Evolutionary conservation across 805 yeast species (phyloP).

Genomic region (Yueomyces sp.): DNA sequence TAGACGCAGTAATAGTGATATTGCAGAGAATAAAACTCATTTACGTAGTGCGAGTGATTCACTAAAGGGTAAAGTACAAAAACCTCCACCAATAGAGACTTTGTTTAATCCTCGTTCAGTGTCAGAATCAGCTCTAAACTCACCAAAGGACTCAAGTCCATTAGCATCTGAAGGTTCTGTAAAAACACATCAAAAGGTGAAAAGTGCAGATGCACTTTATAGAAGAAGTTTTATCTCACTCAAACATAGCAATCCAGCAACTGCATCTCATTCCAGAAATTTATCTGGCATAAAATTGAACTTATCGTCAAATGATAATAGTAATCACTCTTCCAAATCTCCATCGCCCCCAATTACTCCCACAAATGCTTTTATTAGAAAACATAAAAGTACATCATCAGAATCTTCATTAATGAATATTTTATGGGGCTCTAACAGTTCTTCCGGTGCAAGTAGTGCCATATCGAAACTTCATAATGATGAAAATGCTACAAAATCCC

Average conservation of each 20-base stretch:
- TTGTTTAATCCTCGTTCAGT: constrained; percentile 10
- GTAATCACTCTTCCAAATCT: neutral
- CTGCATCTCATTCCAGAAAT: constrained; percentile 1
- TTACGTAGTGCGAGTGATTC: constrained; percentile 20
- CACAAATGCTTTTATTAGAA: constrained; percentile 37
- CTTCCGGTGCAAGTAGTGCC: constrained; percentile 1
- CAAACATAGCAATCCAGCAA: constrained; percentile 10
- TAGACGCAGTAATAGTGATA: constrained; percentile 11
- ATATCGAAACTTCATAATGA: neutral
- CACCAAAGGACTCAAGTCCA: constrained; percentile 3
- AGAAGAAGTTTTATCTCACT: constrained; percentile 24
- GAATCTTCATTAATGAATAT: constrained; percentile 34
- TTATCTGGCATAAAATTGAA: constrained; percentile 13
- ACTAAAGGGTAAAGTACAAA: constrained; percentile 7
- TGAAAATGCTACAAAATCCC: neutral
- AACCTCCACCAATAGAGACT: constrained; percentile 5
- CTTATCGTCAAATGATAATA: constrained; percentile 10
- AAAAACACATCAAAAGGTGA: constrained; percentile 16
- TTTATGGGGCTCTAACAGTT: constrained; percentile 22
- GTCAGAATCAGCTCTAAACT: constrained; percentile 15
- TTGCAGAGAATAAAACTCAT: neutral
- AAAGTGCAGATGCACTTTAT: constrained; percentile 22
- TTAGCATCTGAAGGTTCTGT: neutral
- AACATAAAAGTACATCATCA: constrained; percentile 48
- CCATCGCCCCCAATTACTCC: constrained; percentile 19